These are phyloP conservation scores for Balakata baccata DNA, from an alignment of 345 rosid genomes.

Conservation along the genomic window DNA sequence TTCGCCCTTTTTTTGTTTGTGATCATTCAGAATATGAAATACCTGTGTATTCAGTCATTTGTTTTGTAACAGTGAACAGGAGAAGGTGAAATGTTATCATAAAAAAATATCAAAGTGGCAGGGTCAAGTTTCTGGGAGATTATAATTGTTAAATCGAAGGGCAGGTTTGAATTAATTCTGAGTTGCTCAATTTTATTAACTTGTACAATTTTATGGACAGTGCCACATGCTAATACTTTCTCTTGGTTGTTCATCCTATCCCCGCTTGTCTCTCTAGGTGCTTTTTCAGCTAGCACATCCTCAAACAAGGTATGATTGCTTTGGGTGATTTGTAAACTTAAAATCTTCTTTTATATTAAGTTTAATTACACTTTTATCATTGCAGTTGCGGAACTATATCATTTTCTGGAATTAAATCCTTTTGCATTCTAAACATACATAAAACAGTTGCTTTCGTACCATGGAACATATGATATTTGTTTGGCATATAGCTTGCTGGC, in stretches of 20 bases:
- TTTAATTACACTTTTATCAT: not conserved
- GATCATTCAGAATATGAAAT: too few relatives aligned
- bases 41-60: not conserved
- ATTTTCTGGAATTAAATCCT: not conserved
- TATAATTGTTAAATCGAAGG: conserved; percentile 58
- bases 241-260: too few relatives aligned
- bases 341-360: not conserved
- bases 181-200: not conserved
- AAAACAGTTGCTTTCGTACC: not conserved
- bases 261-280: conserved; percentile 2
- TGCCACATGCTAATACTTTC: too few relatives aligned
- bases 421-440: not conserved
- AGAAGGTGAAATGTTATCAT: conserved; percentile 73
- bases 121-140: conserved; percentile 75
- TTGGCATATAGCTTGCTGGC: not conserved
- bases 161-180: conserved; percentile 39
- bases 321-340: conserved; percentile 5
- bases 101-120: conserved; percentile 93
- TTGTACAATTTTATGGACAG: not conserved
- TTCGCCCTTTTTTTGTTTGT: too few relatives aligned
- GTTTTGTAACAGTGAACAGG: conserved; percentile 54
- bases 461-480: not conserved
- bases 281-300: conserved; percentile 50
- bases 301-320: conserved; percentile 53
- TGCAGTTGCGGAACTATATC: not conserved